phyloP scores from a whole-genome alignment of 768 basidiomycete genomes.

The Fomitopsis serialis region DNA sequence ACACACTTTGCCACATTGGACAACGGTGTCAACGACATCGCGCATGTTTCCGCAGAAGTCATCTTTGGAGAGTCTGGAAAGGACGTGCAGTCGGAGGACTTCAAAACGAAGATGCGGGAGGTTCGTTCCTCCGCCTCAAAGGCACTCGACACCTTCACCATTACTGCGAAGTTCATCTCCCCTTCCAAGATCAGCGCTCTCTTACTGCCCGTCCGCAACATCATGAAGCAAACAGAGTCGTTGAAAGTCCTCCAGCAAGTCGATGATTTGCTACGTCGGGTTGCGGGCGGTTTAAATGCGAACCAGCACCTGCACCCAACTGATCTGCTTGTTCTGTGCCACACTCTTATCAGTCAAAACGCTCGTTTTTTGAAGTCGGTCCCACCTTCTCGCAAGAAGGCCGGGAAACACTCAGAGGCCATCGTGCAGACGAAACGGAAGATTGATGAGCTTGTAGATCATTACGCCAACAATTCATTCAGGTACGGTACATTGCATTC shows the following conservation, averaged over 20 bases:
- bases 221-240: constrained; percentile 83
- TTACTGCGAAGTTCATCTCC: constrained; percentile 74
- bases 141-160: constrained; percentile 80
- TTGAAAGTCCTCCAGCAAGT: constrained; percentile 75
- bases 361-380: constrained; percentile 75
- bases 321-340: constrained; percentile 77
- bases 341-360: constrained; percentile 88
- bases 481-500: constrained; percentile 43
- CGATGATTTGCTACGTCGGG: constrained; percentile 83
- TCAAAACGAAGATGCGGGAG: constrained; percentile 93
- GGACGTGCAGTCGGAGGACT: constrained; percentile 82
- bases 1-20: constrained; percentile 62
- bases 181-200: constrained; percentile 72
- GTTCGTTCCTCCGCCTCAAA: constrained; percentile 78
- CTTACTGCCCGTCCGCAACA: constrained; percentile 71
- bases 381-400: constrained; percentile 27
- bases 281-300: constrained; percentile 79
- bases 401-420: constrained; percentile 45
- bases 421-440: constrained; percentile 80
- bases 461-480: constrained; percentile 84
- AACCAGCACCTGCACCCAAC: constrained; percentile 66
- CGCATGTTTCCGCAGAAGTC: constrained; percentile 80
- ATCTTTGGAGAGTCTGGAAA: constrained; percentile 92
- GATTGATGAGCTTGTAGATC: constrained; percentile 45
- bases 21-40: constrained; percentile 70